Evolutionary conservation across 2,329 filamentous ascomycete genomes (phyloP).

Genomic region (Alternaria alternata): DNA sequence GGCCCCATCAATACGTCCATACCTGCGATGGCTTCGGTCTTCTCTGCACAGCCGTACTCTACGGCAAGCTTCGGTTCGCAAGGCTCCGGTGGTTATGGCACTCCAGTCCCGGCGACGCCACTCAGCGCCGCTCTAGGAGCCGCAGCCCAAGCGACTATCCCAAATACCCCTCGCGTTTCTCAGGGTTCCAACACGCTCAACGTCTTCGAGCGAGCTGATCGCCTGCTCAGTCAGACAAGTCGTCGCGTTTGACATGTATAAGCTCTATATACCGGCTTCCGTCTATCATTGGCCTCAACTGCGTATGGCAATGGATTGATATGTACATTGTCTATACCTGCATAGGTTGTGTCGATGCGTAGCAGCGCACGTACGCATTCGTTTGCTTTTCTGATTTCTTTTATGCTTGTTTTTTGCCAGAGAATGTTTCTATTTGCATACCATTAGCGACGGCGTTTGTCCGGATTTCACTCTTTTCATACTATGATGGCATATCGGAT

Average conservation of each 20-base stretch:
- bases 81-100: slow-evolving; percentile 56
- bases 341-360: background rate
- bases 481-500: slow-evolving; percentile 4
- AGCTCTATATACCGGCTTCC: background rate
- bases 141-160: slow-evolving; percentile 87
- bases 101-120: slow-evolving; percentile 80
- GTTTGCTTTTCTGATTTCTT: background rate
- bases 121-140: slow-evolving; percentile 88
- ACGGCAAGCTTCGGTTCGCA: slow-evolving; percentile 38
- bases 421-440: slow-evolving; percentile 5
- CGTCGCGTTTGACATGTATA: slow-evolving; percentile 33
- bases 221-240: slow-evolving; percentile 41
- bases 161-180: slow-evolving; percentile 60
- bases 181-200: slow-evolving; percentile 40
- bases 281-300: background rate
- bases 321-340: background rate
- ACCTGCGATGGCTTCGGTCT: slow-evolving; percentile 38
- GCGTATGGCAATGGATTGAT: background rate
- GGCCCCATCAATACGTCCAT: slow-evolving; percentile 50
- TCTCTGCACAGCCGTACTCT: slow-evolving; percentile 39
- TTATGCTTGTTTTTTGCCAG: slow-evolving; percentile 3
- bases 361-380: background rate
- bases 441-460: slow-evolving; percentile 21
- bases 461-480: slow-evolving; percentile 20
- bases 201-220: slow-evolving; percentile 48